phyloP scores from a whole-genome alignment of 2,329 filamentous ascomycete genomes.

The Taxawa tesnikishii region DNA sequence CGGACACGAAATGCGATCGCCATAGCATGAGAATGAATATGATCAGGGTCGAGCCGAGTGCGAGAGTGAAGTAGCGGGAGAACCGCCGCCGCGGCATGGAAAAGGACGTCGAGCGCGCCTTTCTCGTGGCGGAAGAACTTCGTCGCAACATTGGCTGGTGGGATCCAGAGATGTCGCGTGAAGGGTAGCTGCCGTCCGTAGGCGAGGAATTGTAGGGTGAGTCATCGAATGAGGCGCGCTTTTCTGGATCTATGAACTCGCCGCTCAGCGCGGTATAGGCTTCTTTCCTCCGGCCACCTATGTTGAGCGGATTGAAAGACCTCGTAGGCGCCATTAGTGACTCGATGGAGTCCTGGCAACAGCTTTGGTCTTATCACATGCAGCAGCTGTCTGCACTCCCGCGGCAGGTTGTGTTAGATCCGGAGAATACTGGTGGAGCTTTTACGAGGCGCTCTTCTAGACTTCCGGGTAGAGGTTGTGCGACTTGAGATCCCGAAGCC shows the following conservation, averaged over 20 bases:
- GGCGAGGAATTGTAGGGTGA: background rate
- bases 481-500: no score
- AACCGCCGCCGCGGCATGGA: constrained; percentile 43
- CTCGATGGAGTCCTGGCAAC: no score
- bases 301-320: background rate
- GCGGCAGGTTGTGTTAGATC: no score
- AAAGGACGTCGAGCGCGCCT: constrained; percentile 16
- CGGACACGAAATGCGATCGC: constrained; percentile 25
- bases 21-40: constrained; percentile 69
- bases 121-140: constrained; percentile 10
- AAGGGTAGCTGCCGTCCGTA: constrained; percentile 8
- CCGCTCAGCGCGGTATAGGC: constrained; percentile 7
- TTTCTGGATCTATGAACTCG: constrained; percentile 6
- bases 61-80: constrained; percentile 65
- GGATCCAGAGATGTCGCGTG: constrained; percentile 11
- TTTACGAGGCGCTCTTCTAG: no score
- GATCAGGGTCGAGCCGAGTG: constrained; percentile 55
- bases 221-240: constrained; percentile 1
- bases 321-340: background rate
- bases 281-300: background rate
- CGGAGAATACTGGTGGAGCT: no score
- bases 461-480: no score
- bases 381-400: no score
- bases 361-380: background rate
- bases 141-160: constrained; percentile 18